These are phyloP conservation scores for Aspergillus bertholletiae DNA, from an alignment of 495 filamentous ascomycete species.

Conservation along the genomic window DNA sequence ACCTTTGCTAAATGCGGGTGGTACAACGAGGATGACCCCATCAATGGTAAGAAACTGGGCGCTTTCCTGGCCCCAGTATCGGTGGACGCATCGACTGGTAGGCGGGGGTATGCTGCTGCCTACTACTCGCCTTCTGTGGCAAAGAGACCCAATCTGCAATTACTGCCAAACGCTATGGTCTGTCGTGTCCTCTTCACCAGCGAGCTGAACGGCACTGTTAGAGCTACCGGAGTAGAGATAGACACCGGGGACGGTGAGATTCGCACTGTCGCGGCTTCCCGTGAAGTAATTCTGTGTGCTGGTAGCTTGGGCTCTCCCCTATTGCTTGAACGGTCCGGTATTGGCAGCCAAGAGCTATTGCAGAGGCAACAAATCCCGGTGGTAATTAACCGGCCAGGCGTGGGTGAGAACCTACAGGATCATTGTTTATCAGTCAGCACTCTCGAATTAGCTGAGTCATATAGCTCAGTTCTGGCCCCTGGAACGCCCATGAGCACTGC, in stretches of 20 bases:
- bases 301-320: constrained; percentile 53
- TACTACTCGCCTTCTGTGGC: constrained; percentile 25
- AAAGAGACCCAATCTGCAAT: constrained; percentile 40
- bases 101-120: constrained; percentile 39
- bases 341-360: constrained; percentile 40
- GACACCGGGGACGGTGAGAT: constrained; percentile 13
- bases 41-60: constrained; percentile 19
- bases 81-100: constrained; percentile 17
- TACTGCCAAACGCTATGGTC: constrained; percentile 42
- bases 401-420: constrained; percentile 47
- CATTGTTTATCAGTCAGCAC: constrained; percentile 26
- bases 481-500: constrained; percentile 37
- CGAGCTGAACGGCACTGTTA: constrained; percentile 12
- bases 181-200: constrained; percentile 34
- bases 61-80: constrained; percentile 16
- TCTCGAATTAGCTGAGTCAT: constrained; percentile 41
- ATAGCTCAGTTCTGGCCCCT: too few species aligned
- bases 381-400: constrained; percentile 32
- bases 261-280: constrained; percentile 42
- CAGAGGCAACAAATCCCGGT: constrained; percentile 28
- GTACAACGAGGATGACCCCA: constrained; percentile 18
- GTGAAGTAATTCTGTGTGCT: constrained; percentile 52
- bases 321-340: constrained; percentile 57
- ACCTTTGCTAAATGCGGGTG: constrained; percentile 21
- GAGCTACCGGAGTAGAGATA: constrained; percentile 33